phyloP scores from a whole-genome alignment of 192 early-diverging fungal species.

The Coemansia sp. region DNA sequence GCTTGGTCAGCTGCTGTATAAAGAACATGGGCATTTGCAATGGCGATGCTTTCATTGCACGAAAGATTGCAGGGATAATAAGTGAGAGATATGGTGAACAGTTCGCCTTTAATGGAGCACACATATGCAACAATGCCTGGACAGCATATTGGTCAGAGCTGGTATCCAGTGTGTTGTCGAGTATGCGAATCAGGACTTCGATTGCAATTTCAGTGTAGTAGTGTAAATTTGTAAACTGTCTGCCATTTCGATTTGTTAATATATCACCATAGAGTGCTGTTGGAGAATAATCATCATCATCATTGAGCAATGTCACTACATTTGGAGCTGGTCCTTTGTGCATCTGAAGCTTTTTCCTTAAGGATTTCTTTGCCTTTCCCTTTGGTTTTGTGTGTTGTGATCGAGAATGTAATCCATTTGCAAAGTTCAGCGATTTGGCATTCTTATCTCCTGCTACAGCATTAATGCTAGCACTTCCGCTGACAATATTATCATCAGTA shows the following conservation, averaged over 20 bases:
- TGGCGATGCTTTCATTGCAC: constrained; percentile 83
- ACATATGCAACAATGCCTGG: constrained; percentile 91
- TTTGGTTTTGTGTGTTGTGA: neutral
- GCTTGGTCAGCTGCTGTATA: constrained; percentile 80
- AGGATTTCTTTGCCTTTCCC: neutral
- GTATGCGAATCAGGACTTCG: constrained; percentile 81
- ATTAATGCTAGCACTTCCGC: neutral
- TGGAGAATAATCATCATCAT: constrained; percentile 15
- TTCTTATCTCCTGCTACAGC: neutral
- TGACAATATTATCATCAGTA: neutral
- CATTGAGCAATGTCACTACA: constrained; percentile 19
- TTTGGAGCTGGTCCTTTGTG: constrained; percentile 21
- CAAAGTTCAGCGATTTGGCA: neutral
- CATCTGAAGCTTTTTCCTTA: neutral
- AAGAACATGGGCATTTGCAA: constrained; percentile 81
- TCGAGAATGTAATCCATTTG: neutral
- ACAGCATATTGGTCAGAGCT: constrained; percentile 84
- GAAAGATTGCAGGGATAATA: constrained; percentile 86
- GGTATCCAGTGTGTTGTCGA: constrained; percentile 77
- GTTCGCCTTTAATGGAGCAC: constrained; percentile 64
- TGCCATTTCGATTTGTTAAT: constrained; percentile 12
- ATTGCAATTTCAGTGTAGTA: constrained; percentile 93
- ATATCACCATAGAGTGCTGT: constrained; percentile 21
- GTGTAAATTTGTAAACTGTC: constrained; percentile 56
- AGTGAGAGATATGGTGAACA: constrained; percentile 18